These are phyloP conservation scores for Aspergillus japonicus DNA, from an alignment of 2,329 filamentous ascomycete genomes.

Conservation along the genomic window DNA sequence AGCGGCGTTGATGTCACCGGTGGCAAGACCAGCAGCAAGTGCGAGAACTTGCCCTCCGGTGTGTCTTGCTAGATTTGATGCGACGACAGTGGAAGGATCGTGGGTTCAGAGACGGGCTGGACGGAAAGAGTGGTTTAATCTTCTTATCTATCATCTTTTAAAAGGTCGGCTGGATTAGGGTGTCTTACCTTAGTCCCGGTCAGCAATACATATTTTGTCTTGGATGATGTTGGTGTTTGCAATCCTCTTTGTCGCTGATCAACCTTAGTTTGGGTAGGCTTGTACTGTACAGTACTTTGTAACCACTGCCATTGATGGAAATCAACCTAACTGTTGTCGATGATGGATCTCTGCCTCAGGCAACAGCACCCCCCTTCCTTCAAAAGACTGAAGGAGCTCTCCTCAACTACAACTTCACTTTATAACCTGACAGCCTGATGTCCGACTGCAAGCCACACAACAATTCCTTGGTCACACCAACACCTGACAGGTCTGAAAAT, in stretches of 20 bases:
- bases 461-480: not conserved
- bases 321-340: no score
- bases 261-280: no score
- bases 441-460: not conserved
- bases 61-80: slow-evolving; percentile 30
- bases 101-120: not conserved
- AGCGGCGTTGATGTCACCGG: slow-evolving; percentile 51
- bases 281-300: no score
- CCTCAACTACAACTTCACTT: not conserved
- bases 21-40: slow-evolving; percentile 47
- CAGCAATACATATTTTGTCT: not conserved
- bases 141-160: not conserved
- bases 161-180: not conserved
- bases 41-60: slow-evolving; percentile 42
- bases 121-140: not conserved
- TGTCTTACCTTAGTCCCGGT: not conserved
- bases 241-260: no score
- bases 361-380: not conserved
- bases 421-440: not conserved
- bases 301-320: no score
- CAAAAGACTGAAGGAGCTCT: not conserved
- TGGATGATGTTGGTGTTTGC: not conserved
- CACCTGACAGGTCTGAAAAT: not conserved
- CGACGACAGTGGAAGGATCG: not conserved
- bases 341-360: not conserved